Percentiles rank a stretch among this genome's conserved stretches.
Conservation (phyloP, 2,329 filamentous ascomycete genomes). For the Fusarium palustre region DNA sequence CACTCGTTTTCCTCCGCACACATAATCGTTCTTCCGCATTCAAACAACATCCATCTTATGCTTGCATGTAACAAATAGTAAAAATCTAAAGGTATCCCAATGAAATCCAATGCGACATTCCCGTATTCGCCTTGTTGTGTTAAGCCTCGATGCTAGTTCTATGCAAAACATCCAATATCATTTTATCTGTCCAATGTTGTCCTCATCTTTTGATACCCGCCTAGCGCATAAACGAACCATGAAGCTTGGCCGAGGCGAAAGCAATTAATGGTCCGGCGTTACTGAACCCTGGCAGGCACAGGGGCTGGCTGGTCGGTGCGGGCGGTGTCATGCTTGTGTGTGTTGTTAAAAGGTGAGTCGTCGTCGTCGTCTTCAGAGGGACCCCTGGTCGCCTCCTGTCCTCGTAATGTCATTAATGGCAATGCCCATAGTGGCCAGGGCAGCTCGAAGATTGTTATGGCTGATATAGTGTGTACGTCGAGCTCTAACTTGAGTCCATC, state of each 20-base stretch:
- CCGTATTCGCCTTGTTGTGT: conserved; percentile 28
- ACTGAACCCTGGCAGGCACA: conserved; percentile 21
- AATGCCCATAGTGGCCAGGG: conserved; percentile 37
- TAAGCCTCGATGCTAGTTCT: conserved; percentile 39
- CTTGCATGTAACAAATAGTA: conserved; percentile 40
- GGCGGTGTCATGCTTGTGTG: conserved; percentile 41
- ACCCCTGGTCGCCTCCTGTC: conserved; percentile 39
- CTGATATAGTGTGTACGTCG: conserved; percentile 28
- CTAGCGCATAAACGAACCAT: conserved; percentile 22
- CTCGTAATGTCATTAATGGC: conserved; percentile 46
- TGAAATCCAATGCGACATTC: conserved; percentile 36
- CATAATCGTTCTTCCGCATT: conserved; percentile 19
- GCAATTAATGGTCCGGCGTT: conserved; percentile 30
- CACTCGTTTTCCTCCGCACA: conserved; percentile 23
- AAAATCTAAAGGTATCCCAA: conserved; percentile 50
- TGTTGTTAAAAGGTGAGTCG: conserved; percentile 41
- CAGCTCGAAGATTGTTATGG: conserved; percentile 31
- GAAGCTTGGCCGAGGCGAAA: conserved; percentile 7
- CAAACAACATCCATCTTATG: conserved; percentile 26
- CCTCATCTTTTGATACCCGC: conserved; percentile 17
- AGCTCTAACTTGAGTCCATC: conserved; percentile 54
- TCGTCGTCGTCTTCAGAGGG: conserved; percentile 43
- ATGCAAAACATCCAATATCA: conserved; percentile 44
- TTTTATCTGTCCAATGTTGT: conserved; percentile 41
- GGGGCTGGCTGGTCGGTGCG: conserved; percentile 33